These are phyloP conservation scores for Solanum hybrid DNA, from an alignment of 305 asterid species.

Conservation along the genomic window DNA sequence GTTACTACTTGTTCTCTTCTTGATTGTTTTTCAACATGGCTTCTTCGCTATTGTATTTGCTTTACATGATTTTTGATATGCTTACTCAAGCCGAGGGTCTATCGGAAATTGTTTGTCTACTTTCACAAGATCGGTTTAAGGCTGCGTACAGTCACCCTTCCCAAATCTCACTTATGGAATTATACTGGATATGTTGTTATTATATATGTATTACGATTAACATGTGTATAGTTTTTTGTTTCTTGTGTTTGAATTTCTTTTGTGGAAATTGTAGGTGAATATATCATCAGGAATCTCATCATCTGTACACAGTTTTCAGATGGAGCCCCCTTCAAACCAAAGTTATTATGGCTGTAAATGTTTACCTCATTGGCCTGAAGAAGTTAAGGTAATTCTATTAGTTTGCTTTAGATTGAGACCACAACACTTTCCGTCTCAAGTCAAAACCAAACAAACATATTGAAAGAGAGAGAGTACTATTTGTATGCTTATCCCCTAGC, in stretches of 20 bases:
- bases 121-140: not conserved
- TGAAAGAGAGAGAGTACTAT: not conserved
- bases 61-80: not conserved
- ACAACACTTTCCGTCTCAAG: no score
- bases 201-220: not conserved
- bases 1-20: not conserved
- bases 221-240: no score
- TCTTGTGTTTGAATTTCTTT: slow-evolving; percentile 1
- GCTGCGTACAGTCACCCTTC: not conserved
- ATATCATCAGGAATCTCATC: slow-evolving; percentile 18
- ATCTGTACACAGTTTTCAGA: slow-evolving; percentile 37
- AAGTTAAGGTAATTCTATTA: slow-evolving; percentile 46
- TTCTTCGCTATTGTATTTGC: not conserved
- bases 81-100: not conserved
- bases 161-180: not conserved
- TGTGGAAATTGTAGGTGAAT: slow-evolving; percentile 39
- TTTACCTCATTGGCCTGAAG: slow-evolving; percentile 41
- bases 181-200: not conserved
- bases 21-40: no score
- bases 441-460: no score
- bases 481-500: not conserved
- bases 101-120: not conserved
- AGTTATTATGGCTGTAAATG: slow-evolving; percentile 32
- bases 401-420: not conserved
- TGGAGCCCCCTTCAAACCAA: slow-evolving; percentile 99